phyloP scores from a whole-genome alignment of 257 asterid genomes.

The Handroanthus guayacan region DNA sequence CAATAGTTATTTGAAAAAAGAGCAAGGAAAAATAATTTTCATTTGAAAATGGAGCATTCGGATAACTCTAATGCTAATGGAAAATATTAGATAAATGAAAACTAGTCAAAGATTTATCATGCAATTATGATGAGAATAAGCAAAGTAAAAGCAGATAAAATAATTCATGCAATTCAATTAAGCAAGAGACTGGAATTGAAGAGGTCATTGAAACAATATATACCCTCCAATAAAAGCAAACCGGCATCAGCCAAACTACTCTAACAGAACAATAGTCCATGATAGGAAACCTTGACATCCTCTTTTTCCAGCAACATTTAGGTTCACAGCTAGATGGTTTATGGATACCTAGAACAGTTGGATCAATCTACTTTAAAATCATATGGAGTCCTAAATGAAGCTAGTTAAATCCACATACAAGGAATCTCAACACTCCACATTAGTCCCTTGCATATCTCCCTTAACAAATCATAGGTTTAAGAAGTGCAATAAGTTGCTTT shows the following conservation, averaged over 20 bases:
- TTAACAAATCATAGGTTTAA: not conserved
- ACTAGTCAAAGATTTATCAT: not conserved
- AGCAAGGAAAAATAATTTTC: conserved; percentile 1
- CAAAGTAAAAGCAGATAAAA: conserved; percentile 3
- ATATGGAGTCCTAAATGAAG: not conserved
- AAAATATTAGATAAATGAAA: not conserved
- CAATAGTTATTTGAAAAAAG: not conserved
- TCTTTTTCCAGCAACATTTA: not conserved
- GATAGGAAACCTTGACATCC: not conserved
- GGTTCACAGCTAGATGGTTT: not conserved
- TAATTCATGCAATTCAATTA: conserved; percentile 7
- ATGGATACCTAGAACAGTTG: not conserved
- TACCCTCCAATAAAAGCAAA: not conserved
- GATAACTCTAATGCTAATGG: conserved; percentile 15
- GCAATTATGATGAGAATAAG: not conserved
- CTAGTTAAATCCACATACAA: not conserved
- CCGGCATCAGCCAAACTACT: not conserved
- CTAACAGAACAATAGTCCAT: not conserved
- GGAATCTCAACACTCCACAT: not conserved
- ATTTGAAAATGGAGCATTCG: not conserved
- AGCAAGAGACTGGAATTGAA: not conserved
- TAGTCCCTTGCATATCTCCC: not conserved
- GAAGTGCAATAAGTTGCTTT: not conserved
- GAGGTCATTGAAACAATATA: not conserved
- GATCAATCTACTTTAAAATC: not conserved